phyloP scores from a whole-genome alignment of 1,284 basidiomycete species.

The Tausonia pullulans region DNA sequence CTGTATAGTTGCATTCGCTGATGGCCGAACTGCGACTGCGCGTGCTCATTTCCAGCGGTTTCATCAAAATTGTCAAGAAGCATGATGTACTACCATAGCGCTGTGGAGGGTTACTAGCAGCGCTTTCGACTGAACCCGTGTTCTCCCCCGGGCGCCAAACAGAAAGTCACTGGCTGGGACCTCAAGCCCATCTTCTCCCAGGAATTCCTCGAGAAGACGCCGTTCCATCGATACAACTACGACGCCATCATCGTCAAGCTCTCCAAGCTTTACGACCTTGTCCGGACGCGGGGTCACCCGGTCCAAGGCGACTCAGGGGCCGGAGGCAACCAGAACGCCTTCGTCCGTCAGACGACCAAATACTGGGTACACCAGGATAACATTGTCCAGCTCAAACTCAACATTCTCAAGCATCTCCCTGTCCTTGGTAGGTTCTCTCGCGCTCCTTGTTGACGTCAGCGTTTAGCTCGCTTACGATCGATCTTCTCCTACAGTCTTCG shows the following conservation, averaged over 20 bases:
- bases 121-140: not conserved
- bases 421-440: conserved; percentile 55
- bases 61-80: conserved; percentile 99
- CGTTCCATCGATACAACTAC: conserved; percentile 39
- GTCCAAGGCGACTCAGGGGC: conserved; percentile 87
- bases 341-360: conserved; percentile 94
- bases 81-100: conserved; percentile 33
- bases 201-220: conserved; percentile 85
- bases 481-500: conserved; percentile 57
- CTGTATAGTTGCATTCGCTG: too few species aligned
- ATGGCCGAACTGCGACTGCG: not conserved
- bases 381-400: conserved; percentile 89
- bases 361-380: conserved; percentile 98
- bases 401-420: conserved; percentile 84
- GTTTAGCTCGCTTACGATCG: not conserved
- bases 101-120: conserved; percentile 34
- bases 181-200: conserved; percentile 56
- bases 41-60: conserved; percentile 55
- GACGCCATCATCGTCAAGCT: conserved; percentile 91
- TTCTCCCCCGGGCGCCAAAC: not conserved
- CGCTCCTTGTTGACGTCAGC: not conserved
- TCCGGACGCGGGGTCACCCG: conserved; percentile 89
- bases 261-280: conserved; percentile 89
- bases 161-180: conserved; percentile 49
- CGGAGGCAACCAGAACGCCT: conserved; percentile 90